phyloP scores from a whole-genome alignment of 2,329 filamentous ascomycete genomes.

The Amauroascus verrucosus region DNA sequence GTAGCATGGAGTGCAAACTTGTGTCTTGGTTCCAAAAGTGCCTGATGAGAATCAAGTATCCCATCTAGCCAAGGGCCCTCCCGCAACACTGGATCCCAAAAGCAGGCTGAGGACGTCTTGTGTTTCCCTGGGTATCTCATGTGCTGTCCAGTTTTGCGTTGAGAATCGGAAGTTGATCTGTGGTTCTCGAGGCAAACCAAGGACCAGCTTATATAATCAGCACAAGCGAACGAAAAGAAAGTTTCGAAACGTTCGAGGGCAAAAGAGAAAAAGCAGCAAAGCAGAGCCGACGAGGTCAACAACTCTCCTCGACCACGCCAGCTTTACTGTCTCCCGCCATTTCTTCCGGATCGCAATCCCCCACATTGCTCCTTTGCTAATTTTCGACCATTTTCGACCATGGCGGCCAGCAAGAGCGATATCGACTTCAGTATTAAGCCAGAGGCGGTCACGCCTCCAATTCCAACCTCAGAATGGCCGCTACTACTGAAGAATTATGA shows the following conservation, averaged over 20 bases:
- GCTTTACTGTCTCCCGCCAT: not conserved
- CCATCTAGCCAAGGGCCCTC: no score
- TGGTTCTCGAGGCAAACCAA: not conserved
- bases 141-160: no score
- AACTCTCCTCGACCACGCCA: not conserved
- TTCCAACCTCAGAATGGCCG: constrained; percentile 86
- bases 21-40: no score
- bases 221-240: constrained; percentile 12
- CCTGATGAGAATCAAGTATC: no score
- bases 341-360: not conserved
- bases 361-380: not conserved
- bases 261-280: not conserved
- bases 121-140: no score
- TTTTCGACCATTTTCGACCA: constrained; percentile 11
- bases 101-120: no score
- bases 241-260: constrained; percentile 10
- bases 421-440: constrained; percentile 87
- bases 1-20: no score
- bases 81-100: no score
- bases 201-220: constrained; percentile 2
- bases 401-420: constrained; percentile 44
- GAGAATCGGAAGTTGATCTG: no score
- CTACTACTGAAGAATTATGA: constrained; percentile 93
- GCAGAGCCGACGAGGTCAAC: not conserved
- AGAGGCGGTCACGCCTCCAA: constrained; percentile 62